These are phyloP conservation scores for Eimeria tenella DNA, from an alignment of 169 alveolate genomes.

Conservation along the genomic window DNA sequence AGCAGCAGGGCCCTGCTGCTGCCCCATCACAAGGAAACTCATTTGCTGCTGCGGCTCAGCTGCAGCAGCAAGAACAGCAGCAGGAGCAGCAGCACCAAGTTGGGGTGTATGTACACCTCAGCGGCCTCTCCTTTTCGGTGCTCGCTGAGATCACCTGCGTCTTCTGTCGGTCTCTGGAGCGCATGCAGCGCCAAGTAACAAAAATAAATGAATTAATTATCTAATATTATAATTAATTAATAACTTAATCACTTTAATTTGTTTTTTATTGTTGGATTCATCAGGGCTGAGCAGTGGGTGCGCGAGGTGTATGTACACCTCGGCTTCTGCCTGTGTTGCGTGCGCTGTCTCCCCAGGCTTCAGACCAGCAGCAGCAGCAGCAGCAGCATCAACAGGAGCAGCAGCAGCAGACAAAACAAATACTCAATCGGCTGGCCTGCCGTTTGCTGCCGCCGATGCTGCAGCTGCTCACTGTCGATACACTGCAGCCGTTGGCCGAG, in stretches of 20 bases:
- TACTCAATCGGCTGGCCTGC: not conserved
- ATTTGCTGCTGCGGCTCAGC: not conserved
- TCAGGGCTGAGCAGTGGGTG: not conserved
- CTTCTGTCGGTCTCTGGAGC: not conserved
- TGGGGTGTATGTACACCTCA: not conserved
- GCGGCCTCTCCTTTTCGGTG: not conserved
- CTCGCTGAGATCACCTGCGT: not conserved
- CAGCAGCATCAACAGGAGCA: not conserved
- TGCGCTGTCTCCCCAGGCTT: not conserved
- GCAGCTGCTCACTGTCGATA: not conserved
- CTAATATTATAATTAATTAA: not conserved
- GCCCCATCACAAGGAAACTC: not conserved
- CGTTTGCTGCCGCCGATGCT: not conserved
- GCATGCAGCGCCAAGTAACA: not conserved
- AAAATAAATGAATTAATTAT: not conserved
- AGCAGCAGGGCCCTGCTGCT: not conserved
- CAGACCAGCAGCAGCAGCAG: not conserved
- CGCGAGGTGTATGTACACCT: constrained; percentile 1
- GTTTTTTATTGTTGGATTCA: not conserved
- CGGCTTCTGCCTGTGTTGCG: not conserved
- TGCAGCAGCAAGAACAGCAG: no score
- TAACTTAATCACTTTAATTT: not conserved
- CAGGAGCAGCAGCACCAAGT: no score
- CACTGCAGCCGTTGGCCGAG: constrained; percentile 16
- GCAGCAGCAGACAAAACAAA: not conserved